Conservation (phyloP, 345 rosid genomes). For the Corchorus olitorius region DNA sequence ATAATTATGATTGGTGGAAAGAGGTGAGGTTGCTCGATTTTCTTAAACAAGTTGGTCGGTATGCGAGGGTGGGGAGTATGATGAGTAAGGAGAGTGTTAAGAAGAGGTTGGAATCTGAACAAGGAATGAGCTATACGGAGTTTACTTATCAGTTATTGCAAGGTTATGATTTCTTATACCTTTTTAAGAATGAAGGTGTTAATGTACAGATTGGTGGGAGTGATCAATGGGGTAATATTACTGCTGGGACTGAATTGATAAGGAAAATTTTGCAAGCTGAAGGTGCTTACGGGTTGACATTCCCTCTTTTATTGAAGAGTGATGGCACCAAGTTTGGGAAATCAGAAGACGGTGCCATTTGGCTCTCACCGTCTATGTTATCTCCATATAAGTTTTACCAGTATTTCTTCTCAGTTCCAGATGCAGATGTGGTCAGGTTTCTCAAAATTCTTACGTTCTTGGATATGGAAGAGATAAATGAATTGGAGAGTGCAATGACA, state of each 20-base stretch:
- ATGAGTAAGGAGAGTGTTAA: conserved; percentile 89
- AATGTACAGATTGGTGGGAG: conserved; percentile 97
- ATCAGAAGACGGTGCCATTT: conserved; percentile 97
- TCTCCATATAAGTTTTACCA: conserved; percentile 95
- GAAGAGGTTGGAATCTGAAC: conserved; percentile 90
- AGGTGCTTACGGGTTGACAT: conserved; percentile 84
- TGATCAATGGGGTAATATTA: conserved; percentile 97
- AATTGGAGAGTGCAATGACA: conserved; percentile 66
- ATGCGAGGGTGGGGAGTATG: conserved; percentile 87
- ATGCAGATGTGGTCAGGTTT: conserved; percentile 75
- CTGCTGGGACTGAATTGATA: conserved; percentile 89
- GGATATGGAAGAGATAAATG: conserved; percentile 65
- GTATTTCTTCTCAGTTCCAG: conserved; percentile 92
- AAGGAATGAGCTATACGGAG: conserved; percentile 95
- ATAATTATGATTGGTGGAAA: conserved; percentile 98
- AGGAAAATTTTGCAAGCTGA: conserved; percentile 76
- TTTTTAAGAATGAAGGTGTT: conserved; percentile 71
- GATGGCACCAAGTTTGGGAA: conserved; percentile 97
- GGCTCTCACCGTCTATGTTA: conserved; percentile 74
- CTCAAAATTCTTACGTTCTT: conserved; percentile 77
- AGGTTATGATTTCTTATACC: conserved; percentile 76
- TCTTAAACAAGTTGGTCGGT: conserved; percentile 75
- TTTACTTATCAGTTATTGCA: conserved; percentile 90
- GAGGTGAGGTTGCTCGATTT: conserved; percentile 77
- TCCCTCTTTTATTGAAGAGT: conserved; percentile 82